phyloP scores from a whole-genome alignment of 1,284 basidiomycete genomes.

The Boletellus sp. region DNA sequence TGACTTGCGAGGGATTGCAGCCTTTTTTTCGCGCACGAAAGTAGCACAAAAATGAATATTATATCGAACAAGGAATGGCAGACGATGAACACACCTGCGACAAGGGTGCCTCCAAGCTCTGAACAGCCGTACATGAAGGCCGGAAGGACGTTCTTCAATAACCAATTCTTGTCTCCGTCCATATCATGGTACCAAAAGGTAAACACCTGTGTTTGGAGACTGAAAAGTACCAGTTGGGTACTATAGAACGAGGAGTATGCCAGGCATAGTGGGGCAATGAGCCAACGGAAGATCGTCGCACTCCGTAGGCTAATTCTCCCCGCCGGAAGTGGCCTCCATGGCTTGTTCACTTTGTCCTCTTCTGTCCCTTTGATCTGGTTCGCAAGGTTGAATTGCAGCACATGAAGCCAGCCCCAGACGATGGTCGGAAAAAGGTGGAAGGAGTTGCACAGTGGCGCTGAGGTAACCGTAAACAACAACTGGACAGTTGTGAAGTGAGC shows the following conservation, averaged over 20 bases:
- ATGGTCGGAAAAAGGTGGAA: conserved; percentile 24
- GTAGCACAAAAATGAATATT: neutral
- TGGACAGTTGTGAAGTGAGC: conserved; percentile 17
- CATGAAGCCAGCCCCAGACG: conserved; percentile 43
- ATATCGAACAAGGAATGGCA: no score
- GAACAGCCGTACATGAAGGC: conserved; percentile 37
- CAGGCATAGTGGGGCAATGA: conserved; percentile 34
- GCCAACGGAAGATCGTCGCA: conserved; percentile 37
- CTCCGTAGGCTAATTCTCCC: conserved; percentile 33
- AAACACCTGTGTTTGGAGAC: conserved; percentile 31
- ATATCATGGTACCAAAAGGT: conserved; percentile 38
- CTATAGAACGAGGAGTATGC: conserved; percentile 33
- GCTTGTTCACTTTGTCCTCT: conserved; percentile 42
- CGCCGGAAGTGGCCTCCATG: conserved; percentile 39
- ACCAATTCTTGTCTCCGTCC: conserved; percentile 35
- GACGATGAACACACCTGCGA: conserved; percentile 30
- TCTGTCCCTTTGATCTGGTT: conserved; percentile 40
- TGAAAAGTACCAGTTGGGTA: conserved; percentile 27
- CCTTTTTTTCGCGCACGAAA: no score
- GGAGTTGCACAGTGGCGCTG: conserved; percentile 27
- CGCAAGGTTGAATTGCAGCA: conserved; percentile 41
- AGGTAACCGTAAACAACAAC: conserved; percentile 36
- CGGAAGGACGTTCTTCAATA: conserved; percentile 35
- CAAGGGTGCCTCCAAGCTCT: conserved; percentile 37
- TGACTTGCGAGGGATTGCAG: conserved; percentile 13